Base-by-base conservation (phyloP, 768 basidiomycete species). In the Termitomyces heimii region DNA sequence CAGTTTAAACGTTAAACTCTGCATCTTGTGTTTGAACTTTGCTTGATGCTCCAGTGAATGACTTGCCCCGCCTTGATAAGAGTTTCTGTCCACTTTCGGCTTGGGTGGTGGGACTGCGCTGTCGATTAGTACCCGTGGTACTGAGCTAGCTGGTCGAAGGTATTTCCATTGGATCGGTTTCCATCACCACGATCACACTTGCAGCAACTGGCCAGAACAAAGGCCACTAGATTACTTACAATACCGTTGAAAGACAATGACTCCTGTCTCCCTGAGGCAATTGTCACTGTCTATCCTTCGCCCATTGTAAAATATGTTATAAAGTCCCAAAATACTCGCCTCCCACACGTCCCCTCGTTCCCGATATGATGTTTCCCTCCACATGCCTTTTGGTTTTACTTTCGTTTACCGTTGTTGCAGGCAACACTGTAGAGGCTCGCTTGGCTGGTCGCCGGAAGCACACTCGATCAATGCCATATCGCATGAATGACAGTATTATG, bases 371-470 rank as follows among this genome's bases (percentile, higher is more conserved):
- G 59, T 46, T 60, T 35, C 26, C 56, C 35, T 40, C 54, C 39
- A 43, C 22, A 10, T 54, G 53, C 29, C 28, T 58, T 43, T 22
- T 59, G 16, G 46, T 53, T 13, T 60, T 51, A n/a, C 13, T 42
- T n/a, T 53, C 52, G 55, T 35, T 63, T 34, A 44, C 49, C 52
- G 50, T 49, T 63, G 64, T 76, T 68, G 72, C 74, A 53, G 69
- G 70, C 67, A 68, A 69, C 60, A 63, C 58, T 48, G 44, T 57
- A 20, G 63, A 64, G 28, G 55, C 62, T 24, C 37, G 55, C 31
- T 40, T 63, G 13, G 63, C 62, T 29, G 56, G 64, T 46, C 63
- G 60, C 22, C 68, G 66, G 55, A 59, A 62, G 14, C 62, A 64
- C 29, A 59, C 64, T 57, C 62, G 63, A 24, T 67, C 63, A 34